phyloP scores from a whole-genome alignment of 1,284 basidiomycete species.

The Rhodotorula sp. region DNA sequence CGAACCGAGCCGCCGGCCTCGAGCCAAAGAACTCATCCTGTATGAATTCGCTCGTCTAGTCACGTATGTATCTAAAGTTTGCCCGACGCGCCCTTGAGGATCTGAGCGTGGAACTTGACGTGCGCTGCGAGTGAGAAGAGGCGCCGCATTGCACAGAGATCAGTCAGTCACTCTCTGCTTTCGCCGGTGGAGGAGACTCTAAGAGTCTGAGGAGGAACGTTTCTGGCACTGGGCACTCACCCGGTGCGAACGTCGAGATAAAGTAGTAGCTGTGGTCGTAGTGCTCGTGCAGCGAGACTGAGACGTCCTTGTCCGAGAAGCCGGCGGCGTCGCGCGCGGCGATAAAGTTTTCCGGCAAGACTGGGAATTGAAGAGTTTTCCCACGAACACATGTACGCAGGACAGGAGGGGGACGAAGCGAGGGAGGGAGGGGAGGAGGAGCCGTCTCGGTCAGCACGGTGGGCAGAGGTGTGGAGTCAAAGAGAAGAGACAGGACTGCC shows the following conservation, averaged over 20 bases:
- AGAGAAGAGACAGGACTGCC: not conserved
- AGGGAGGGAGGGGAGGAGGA: not conserved
- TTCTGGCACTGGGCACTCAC: not conserved
- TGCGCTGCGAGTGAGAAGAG: conserved; percentile 51
- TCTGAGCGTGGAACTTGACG: conserved; percentile 54
- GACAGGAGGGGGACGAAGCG: not conserved
- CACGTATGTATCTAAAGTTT: not conserved
- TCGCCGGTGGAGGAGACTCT: not conserved
- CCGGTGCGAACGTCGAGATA: conserved; percentile 64
- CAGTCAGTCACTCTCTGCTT: not conserved
- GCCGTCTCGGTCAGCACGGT: no score
- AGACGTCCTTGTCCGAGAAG: conserved; percentile 71
- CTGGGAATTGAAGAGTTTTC: not conserved
- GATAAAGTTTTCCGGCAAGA: conserved; percentile 85
- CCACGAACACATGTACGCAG: not conserved
- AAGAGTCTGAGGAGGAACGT: no score
- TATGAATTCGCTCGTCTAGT: not conserved
- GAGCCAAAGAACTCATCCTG: not conserved
- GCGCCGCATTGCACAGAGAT: no score
- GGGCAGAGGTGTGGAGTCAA: not conserved
- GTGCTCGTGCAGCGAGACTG: conserved; percentile 72
- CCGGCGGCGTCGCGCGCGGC: conserved; percentile 71
- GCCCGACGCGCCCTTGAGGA: conserved; percentile 49
- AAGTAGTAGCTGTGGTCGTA: conserved; percentile 91
- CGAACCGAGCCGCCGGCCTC: no score